phyloP scores from a whole-genome alignment of 768 basidiomycete species.

The Paxillus involutus region DNA sequence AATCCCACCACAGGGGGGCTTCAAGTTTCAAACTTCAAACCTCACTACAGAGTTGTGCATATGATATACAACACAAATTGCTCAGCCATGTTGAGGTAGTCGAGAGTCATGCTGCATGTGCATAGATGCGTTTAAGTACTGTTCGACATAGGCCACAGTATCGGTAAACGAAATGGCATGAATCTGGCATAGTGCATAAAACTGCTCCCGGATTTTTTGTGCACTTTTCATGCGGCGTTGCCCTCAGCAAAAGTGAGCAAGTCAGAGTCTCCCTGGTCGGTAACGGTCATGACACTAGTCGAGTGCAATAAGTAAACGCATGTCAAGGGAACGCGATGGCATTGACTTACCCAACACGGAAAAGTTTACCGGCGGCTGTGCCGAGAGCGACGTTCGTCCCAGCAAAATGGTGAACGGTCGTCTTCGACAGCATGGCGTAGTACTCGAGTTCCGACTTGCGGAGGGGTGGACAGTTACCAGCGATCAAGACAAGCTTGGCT shows the following conservation, averaged over 20 bases:
- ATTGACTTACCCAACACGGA: conserved; percentile 87
- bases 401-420: conserved; percentile 95
- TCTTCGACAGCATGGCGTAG: conserved; percentile 99
- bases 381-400: conserved; percentile 98
- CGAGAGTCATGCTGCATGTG: background rate
- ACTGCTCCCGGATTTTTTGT: background rate
- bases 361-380: conserved; percentile 98
- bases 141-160: background rate
- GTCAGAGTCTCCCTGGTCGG: conserved; percentile 96
- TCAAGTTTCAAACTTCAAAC: too few relatives aligned
- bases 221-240: conserved; percentile 50
- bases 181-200: conserved; percentile 3
- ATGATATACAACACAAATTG: background rate
- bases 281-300: conserved; percentile 91
- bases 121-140: background rate
- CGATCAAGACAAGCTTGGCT: conserved; percentile 99
- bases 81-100: background rate
- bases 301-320: conserved; percentile 5
- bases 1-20: too few relatives aligned
- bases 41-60: too few relatives aligned
- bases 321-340: background rate
- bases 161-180: background rate
- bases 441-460: conserved; percentile 99
- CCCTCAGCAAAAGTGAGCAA: conserved; percentile 85
- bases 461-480: conserved; percentile 98